Base-by-base conservation (phyloP, 2,329 filamentous ascomycete species). In the Fusarium odoratissimum region DNA sequence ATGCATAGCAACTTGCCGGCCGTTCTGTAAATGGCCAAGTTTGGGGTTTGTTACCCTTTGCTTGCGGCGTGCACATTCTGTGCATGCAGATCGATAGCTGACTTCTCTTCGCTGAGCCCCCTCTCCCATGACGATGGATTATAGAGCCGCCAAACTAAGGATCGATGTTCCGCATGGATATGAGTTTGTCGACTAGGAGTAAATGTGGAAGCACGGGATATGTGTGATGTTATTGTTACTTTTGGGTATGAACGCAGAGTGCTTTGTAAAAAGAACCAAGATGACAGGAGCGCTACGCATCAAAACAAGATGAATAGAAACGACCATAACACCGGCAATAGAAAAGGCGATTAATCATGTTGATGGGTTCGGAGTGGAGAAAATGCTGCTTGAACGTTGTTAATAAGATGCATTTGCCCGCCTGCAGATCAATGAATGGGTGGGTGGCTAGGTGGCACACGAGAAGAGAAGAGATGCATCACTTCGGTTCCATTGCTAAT, bases 1-100 rank as follows among this genome's bases (percentile, higher is more conserved):
- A 33, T 42, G 11, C 19, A 17, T 25, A 37, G 37, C 17, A 46
- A 31, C n/a, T 21, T 37, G 19, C 19, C 16, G n/a, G 19, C 14
- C 30, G 4, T 37, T 21, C 28, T 12, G 30, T 21, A 23, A 13
- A 31, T 49, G 28, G 19, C 35, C 37, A 48, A 48, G 51, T 58
- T 33, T 40, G 33, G 40, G 49, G 10, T 40, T 46, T 37, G 21
- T 64, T 75, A 81, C 82, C 77, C 80, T 83, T 76, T 83, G 82
- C 75, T 83, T 83, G 54, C 82, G 80, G 21, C 82, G 79, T 41
- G 79, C 75, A 62, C 82, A 86, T 74, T 86, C 84, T 7, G 83
- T 83, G 69, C 84, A 86, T 51, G 84, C 84, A 23, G 80, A 71
- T 45, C 80, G 79, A 46, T 75, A 59, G 60, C 60, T 60, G 30